These are phyloP conservation scores for Hypoxylon sp. DNA, from an alignment of 2,329 filamentous ascomycete genomes.

Conservation along the genomic window DNA sequence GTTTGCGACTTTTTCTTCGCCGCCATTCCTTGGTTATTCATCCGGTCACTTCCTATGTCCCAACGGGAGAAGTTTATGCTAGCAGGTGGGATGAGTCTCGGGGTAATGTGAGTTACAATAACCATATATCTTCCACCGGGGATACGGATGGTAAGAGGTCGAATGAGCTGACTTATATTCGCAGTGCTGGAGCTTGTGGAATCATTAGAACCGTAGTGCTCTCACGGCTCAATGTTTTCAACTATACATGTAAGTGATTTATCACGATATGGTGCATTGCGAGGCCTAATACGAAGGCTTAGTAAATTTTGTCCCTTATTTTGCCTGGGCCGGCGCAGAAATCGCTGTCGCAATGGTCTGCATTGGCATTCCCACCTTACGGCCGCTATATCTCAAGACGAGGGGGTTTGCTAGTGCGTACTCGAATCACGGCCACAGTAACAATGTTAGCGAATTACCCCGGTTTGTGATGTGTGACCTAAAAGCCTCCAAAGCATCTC, in stretches of 20 bases:
- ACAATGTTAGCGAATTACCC: constrained; percentile 47
- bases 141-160: not conserved
- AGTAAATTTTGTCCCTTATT: constrained; percentile 53
- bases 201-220: constrained; percentile 52
- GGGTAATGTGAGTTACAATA: constrained; percentile 49
- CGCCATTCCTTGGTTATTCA: constrained; percentile 52
- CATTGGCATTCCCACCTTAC: constrained; percentile 49
- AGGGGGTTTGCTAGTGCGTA: constrained; percentile 45
- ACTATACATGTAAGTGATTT: constrained; percentile 49
- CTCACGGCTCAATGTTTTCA: constrained; percentile 47
- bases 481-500: constrained; percentile 27
- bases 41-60: constrained; percentile 49
- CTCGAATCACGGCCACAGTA: constrained; percentile 37
- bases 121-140: not conserved
- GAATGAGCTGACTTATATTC: constrained; percentile 16
- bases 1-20: constrained; percentile 52
- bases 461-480: constrained; percentile 49
- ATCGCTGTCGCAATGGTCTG: constrained; percentile 52
- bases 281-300: constrained; percentile 5
- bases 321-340: constrained; percentile 52
- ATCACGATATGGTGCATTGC: not conserved
- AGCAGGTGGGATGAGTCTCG: constrained; percentile 50
- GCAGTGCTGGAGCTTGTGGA: constrained; percentile 56
- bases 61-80: constrained; percentile 51
- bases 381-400: constrained; percentile 50